Percentiles rank a stretch among this genome's conserved stretches.
Evolutionary conservation across 805 yeast genomes (phyloP).

Genomic region (Barnettozyma populi): DNA sequence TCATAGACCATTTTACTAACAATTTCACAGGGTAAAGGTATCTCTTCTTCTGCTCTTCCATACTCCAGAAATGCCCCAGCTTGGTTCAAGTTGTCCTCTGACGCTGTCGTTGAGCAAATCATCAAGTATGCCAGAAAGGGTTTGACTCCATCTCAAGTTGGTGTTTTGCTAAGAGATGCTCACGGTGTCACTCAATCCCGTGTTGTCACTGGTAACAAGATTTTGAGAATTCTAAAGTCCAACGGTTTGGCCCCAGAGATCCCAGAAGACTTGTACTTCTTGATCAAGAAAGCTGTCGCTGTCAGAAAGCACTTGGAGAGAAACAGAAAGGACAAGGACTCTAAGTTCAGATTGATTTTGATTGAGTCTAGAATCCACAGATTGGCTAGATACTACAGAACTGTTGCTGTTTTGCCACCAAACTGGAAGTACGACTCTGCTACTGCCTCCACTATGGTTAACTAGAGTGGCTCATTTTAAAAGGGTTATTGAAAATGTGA

Average conservation of each 20-base stretch:
- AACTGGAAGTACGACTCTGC: slow-evolving; percentile 99
- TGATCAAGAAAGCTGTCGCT: slow-evolving; percentile 98
- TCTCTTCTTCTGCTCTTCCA: slow-evolving; percentile 97
- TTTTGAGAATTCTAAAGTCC: slow-evolving; percentile 97
- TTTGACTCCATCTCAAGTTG: slow-evolving; percentile 98
- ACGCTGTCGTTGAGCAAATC: slow-evolving; percentile 95
- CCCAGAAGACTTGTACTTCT: slow-evolving; percentile 99
- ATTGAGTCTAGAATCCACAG: slow-evolving; percentile 99
- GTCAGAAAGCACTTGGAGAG: slow-evolving; percentile 99
- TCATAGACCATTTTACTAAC: slow-evolving; percentile 35
- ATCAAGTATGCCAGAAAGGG: slow-evolving; percentile 99
- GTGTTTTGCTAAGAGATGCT: slow-evolving; percentile 99
- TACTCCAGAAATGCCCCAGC: slow-evolving; percentile 98
- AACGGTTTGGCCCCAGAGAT: slow-evolving; percentile 99
- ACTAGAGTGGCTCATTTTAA: slow-evolving; percentile 43
- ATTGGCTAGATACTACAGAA: slow-evolving; percentile 99
- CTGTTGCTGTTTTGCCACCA: slow-evolving; percentile 98
- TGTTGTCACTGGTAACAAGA: slow-evolving; percentile 98
- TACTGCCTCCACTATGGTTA: slow-evolving; percentile 99
- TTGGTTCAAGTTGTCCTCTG: slow-evolving; percentile 98
- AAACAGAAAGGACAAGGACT: slow-evolving; percentile 99
- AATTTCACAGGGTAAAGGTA: slow-evolving; percentile 87
- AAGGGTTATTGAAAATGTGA: slow-evolving; percentile 2
- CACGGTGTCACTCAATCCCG: slow-evolving; percentile 99
- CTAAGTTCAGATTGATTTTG: slow-evolving; percentile 99